Percentiles rank a stretch among this genome's conserved stretches.
phyloP scores from a whole-genome alignment of 78 protist species.

The Mantamonas sphyraenae region DNA sequence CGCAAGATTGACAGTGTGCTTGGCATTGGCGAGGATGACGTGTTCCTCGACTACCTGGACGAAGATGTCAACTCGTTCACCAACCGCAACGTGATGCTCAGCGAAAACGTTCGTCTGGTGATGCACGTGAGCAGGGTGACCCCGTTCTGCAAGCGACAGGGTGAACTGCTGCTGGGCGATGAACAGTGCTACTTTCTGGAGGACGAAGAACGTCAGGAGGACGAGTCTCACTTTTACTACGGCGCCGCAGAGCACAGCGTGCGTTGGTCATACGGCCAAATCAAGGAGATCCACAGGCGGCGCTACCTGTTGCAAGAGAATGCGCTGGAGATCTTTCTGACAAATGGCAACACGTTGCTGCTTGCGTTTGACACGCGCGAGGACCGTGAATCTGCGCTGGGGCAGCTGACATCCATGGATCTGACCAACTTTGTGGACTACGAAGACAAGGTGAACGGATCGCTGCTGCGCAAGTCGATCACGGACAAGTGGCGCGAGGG shows the following conservation, averaged over 20 bases:
- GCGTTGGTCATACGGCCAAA: slow-evolving; percentile 13
- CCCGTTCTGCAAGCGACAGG: background rate
- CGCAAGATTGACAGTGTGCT: too few relatives aligned
- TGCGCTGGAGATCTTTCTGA: slow-evolving; percentile 74
- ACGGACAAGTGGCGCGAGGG: slow-evolving; percentile 71
- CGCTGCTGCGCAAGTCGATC: slow-evolving; percentile 21
- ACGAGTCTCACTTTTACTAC: background rate
- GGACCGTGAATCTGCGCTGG: slow-evolving; percentile 12
- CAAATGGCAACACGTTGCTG: slow-evolving; percentile 48
- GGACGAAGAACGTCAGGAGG: background rate
- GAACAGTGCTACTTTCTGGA: slow-evolving; percentile 3
- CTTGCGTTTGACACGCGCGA: slow-evolving; percentile 47
- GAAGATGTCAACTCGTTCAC: too few relatives aligned
- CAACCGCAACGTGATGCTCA: too few relatives aligned
- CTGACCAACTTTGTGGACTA: slow-evolving; percentile 60
- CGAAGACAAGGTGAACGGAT: slow-evolving; percentile 28
- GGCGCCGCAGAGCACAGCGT: background rate
- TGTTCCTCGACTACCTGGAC: too few relatives aligned
- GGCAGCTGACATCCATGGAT: slow-evolving; percentile 33
- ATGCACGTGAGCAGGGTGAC: background rate
- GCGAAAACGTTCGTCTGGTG: too few relatives aligned
- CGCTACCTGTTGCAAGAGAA: slow-evolving; percentile 55
- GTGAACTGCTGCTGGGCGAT: background rate
- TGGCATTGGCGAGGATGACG: too few relatives aligned
- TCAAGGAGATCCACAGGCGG: slow-evolving; percentile 55